Base-by-base conservation (phyloP, 73 alveolate species). In the Effrenium voratum region DNA sequence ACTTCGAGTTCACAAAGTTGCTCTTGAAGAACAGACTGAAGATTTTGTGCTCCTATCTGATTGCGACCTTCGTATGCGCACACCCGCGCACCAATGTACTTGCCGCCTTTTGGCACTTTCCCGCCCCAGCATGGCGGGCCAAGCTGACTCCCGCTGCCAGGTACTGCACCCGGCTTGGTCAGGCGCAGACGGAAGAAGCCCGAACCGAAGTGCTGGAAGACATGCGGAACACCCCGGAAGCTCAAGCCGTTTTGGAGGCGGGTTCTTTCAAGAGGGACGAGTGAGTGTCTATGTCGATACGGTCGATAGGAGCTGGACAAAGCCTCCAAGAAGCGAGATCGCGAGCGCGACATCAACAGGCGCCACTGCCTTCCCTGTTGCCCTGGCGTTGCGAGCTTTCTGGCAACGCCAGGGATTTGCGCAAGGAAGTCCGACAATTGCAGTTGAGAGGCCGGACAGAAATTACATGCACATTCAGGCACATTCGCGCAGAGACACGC, bases 171-270 rank as follows among this genome's bases (percentile, higher is more conserved):
- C 97, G 97, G 5, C 50, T 90, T 86, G 84, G 96, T 47, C 97
- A 99, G 94, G 99, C 99, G 8, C 98, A 99, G 99, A 79, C 99
- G 79, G 99, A 99, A 66, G 99, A 99, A 77, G 99, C 99, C 66
- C 99, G 82, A 91, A 91, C 73, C 22, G 91, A 70, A 4, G 93
- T 99, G 44, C 66, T 98, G 28, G 90, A 82, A 44, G 98, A 95
- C 98, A 88, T 99, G 99, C 93, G 94, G 52, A 55, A 93, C 84
- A 93, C 99, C 36, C 95, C 98, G 49, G 99, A 98, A 44, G 99
- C 99, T 15, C 97, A 90, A 50, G 97, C 97, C 5, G 97, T 90
- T 57, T 87, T 90, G 12, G 97, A 90, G 97, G 97, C 59, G 6
- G 24, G 70, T 3, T 34, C 82, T 8, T n/a, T 12, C 63, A 52